These are phyloP conservation scores for Termitomyces sp. DNA, from an alignment of 768 basidiomycete species.

Conservation along the genomic window DNA sequence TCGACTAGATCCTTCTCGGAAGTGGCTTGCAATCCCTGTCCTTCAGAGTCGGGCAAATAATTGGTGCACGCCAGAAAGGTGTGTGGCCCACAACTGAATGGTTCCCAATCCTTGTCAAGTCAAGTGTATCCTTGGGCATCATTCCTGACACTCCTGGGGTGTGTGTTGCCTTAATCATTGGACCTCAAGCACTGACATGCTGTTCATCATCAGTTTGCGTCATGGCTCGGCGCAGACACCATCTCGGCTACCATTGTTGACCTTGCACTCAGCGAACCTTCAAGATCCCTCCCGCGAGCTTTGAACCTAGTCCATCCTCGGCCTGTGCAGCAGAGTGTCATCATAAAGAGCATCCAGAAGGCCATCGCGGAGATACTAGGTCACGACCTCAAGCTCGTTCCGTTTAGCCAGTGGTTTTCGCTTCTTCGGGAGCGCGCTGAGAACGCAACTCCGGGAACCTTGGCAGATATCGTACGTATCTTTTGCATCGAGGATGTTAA, in stretches of 20 bases:
- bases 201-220: slow-evolving; percentile 11
- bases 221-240: slow-evolving; percentile 25
- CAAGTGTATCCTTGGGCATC: slow-evolving; percentile 21
- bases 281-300: slow-evolving; percentile 10
- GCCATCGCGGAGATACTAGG: slow-evolving; percentile 1
- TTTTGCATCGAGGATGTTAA: too few relatives aligned
- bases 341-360: slow-evolving; percentile 3
- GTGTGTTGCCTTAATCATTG: neutral
- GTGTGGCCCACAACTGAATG: slow-evolving; percentile 35
- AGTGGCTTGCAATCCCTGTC: slow-evolving; percentile 25
- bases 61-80: slow-evolving; percentile 25
- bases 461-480: slow-evolving; percentile 4
- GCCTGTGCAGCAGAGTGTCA: slow-evolving; percentile 20
- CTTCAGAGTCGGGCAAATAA: slow-evolving; percentile 31
- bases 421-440: slow-evolving; percentile 7
- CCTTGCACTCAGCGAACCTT: slow-evolving; percentile 18
- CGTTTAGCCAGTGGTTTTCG: slow-evolving; percentile 15
- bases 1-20: slow-evolving; percentile 21
- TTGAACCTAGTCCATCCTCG: slow-evolving; percentile 29
- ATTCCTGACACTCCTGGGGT: slow-evolving; percentile 24
- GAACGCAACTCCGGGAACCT: neutral
- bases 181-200: neutral
- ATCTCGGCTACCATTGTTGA: slow-evolving; percentile 22
- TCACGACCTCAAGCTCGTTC: neutral
- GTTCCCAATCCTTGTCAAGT: slow-evolving; percentile 32